Conservation (phyloP, 106 monocot genomes). For the Xerophyta viscosa region DNA sequence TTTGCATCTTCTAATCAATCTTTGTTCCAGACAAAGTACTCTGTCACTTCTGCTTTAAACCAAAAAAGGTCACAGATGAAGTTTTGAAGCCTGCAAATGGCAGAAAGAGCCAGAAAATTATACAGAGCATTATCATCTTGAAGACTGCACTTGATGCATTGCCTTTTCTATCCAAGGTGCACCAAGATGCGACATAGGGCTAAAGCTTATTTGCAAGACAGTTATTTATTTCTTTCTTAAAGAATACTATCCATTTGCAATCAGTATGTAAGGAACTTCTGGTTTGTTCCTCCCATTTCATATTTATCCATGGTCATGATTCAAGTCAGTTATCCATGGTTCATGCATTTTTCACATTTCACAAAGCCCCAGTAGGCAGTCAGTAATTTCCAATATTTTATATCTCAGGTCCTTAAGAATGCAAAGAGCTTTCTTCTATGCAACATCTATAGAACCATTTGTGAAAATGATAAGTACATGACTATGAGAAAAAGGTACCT, state of each 20-base stretch:
- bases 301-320: background rate
- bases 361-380: too few species aligned
- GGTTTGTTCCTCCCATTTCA: background rate
- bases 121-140: conserved; percentile 78
- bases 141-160: conserved; percentile 85
- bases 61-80: conserved; percentile 61
- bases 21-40: conserved; percentile 66
- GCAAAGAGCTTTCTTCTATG: conserved; percentile 85
- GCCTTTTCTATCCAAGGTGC: conserved; percentile 89
- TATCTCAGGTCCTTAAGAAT: conserved; percentile 70
- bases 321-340: too few species aligned
- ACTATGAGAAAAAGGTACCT: conserved; percentile 73
- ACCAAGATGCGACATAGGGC: background rate
- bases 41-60: conserved; percentile 92
- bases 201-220: too few species aligned
- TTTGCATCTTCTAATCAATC: background rate
- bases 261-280: too few species aligned
- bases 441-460: conserved; percentile 78
- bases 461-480: conserved; percentile 81
- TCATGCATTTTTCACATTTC: too few species aligned
- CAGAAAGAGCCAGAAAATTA: conserved; percentile 86
- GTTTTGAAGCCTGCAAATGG: conserved; percentile 53
- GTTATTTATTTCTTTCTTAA: too few species aligned
- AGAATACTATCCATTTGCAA: too few species aligned
- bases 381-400: background rate